Evolutionary conservation across 148 eudicot species (phyloP).

Genomic region (Rhododendron molle): DNA sequence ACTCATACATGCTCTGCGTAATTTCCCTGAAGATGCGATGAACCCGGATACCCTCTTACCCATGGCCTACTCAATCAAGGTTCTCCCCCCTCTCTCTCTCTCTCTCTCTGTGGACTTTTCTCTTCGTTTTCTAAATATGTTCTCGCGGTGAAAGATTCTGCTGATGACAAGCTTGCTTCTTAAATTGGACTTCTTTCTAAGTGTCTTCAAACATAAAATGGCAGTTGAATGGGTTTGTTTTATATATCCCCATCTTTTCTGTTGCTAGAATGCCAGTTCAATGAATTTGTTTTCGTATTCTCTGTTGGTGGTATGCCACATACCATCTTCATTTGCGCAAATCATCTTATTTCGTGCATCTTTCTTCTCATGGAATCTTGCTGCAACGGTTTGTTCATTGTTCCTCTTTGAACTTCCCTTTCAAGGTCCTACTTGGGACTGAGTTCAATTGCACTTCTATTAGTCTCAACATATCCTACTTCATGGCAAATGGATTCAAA

Average conservation of each 20-base stretch:
- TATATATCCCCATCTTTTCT: neutral
- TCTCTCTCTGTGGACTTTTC: neutral
- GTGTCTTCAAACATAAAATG: neutral
- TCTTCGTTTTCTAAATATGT: neutral
- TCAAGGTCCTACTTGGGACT: neutral
- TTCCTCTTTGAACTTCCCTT: neutral
- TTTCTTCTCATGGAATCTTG: neutral
- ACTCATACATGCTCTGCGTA: constrained; percentile 82
- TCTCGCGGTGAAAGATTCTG: neutral
- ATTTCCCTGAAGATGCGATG: constrained; percentile 90
- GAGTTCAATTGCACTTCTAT: neutral
- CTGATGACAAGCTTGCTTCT: neutral
- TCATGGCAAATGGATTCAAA: neutral
- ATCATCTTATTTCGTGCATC: neutral
- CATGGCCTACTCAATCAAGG: constrained; percentile 88
- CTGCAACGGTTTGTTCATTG: neutral
- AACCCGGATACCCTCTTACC: constrained; percentile 85
- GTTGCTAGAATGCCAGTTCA: neutral
- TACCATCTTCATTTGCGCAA: neutral
- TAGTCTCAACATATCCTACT: neutral
- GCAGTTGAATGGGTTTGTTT: neutral
- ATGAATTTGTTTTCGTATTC: neutral
- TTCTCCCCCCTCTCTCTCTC: constrained; percentile 18
- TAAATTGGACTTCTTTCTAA: neutral
- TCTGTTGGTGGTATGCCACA: neutral